Evolutionary conservation across 2,329 filamentous ascomycete species (phyloP).

Genomic region (Trichoderma sp.): DNA sequence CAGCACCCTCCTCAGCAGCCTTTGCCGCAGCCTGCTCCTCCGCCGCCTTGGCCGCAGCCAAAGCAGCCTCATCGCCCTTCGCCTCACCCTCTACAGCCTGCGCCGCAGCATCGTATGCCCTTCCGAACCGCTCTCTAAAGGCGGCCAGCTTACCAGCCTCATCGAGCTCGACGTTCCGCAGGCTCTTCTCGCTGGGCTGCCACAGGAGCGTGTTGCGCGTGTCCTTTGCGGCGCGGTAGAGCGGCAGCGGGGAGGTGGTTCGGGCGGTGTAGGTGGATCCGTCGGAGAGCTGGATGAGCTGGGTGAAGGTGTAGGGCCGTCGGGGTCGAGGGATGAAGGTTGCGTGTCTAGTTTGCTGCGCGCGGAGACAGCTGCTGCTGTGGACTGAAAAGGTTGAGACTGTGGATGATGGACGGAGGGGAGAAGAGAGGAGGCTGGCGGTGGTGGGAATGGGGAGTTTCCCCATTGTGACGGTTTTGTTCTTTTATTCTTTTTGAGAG

Average conservation of each 20-base stretch:
- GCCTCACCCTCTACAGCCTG: constrained; percentile 35
- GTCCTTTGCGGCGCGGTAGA: constrained; percentile 71
- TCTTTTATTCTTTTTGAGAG: neutral
- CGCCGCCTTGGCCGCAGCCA: constrained; percentile 27
- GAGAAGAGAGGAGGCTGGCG: constrained; percentile 32
- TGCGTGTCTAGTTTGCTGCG: constrained; percentile 76
- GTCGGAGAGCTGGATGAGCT: constrained; percentile 89
- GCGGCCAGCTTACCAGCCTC: constrained; percentile 87
- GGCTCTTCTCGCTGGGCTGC: constrained; percentile 80
- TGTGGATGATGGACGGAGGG: constrained; percentile 30
- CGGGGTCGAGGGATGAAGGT: constrained; percentile 86
- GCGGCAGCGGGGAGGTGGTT: constrained; percentile 68
- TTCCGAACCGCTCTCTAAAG: constrained; percentile 82
- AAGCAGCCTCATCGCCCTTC: constrained; percentile 34
- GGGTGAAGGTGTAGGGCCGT: constrained; percentile 95
- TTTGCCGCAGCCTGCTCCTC: constrained; percentile 29
- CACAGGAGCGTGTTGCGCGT: constrained; percentile 86
- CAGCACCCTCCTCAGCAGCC: constrained; percentile 31
- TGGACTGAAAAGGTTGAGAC: constrained; percentile 29
- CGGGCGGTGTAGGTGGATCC: constrained; percentile 80
- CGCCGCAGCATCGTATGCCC: constrained; percentile 71
- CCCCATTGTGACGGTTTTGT: constrained; percentile 32
- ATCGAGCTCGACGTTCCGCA: constrained; percentile 89
- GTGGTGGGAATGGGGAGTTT: constrained; percentile 33
- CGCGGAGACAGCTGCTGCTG: constrained; percentile 34